Conservation (phyloP, 257 asterid genomes). For the Solanum gandarillasii region DNA sequence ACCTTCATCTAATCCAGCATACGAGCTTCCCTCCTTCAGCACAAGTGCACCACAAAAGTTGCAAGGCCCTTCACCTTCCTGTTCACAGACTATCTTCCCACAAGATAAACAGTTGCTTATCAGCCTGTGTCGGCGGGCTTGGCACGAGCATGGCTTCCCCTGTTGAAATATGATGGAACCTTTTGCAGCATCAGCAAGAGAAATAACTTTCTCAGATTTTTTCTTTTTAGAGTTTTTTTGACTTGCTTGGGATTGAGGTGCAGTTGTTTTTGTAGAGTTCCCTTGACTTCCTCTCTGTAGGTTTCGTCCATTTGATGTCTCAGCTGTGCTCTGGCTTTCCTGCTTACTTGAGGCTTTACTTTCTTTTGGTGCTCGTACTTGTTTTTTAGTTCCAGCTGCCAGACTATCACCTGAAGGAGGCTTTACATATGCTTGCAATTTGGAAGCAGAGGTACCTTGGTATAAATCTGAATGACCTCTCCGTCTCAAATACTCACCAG, state of each 20-base stretch:
- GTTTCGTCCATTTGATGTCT: conserved; percentile 24
- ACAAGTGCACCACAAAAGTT: conserved; percentile 88
- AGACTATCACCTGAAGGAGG: conserved; percentile 49
- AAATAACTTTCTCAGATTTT: conserved; percentile 68
- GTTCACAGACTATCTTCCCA: conserved; percentile 95
- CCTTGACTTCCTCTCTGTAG: conserved; percentile 21
- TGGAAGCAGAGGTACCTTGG: conserved; percentile 34
- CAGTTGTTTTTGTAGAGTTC: conserved; percentile 45
- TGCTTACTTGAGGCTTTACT: conserved; percentile 24
- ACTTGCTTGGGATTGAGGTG: conserved; percentile 7
- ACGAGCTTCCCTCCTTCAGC: conserved; percentile 71
- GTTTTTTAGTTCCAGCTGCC: conserved; percentile 29
- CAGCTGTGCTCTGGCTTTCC: conserved; percentile 23
- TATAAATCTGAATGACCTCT: conserved; percentile 52
- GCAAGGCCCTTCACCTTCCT: conserved; percentile 98
- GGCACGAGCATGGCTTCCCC: conserved; percentile 94
- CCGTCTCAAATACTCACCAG: conserved; percentile 61
- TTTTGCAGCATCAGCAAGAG: conserved; percentile 91
- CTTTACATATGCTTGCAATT: conserved; percentile 66
- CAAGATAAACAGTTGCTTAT: conserved; percentile 89
- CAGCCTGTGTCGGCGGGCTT: conserved; percentile 78
- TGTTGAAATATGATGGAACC: conserved; percentile 83
- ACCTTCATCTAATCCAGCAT: conserved; percentile 78
- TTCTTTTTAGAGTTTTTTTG: conserved; percentile 58
- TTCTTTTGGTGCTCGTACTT: conserved; percentile 50